Evolutionary conservation across 441 rosid species (phyloP).

Genomic region (Hypseocharis bilobata): DNA sequence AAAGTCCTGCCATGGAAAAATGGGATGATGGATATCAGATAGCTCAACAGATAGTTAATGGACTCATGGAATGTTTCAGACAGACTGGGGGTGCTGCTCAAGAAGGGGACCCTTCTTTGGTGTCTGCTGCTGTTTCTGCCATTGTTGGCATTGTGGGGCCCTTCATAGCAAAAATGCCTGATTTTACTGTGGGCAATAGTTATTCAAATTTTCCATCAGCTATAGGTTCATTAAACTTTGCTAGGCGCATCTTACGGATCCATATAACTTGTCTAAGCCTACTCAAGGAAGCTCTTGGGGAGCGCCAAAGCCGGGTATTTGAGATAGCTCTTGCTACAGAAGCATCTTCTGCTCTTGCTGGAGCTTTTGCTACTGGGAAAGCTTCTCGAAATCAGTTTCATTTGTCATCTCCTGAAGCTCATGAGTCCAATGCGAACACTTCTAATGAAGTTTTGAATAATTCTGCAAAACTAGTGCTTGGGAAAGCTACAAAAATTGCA

Average conservation of each 20-base stretch:
- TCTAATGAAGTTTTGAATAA: constrained; percentile 41
- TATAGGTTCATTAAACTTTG: constrained; percentile 40
- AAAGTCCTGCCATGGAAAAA: constrained; percentile 46
- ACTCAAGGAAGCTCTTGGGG: constrained; percentile 93
- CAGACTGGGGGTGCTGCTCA: constrained; percentile 98
- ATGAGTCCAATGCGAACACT: constrained; percentile 46
- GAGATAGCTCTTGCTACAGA: constrained; percentile 96
- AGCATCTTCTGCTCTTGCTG: constrained; percentile 70
- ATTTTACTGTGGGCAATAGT: constrained; percentile 44
- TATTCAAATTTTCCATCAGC: constrained; percentile 45
- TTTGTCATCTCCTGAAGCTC: constrained; percentile 60
- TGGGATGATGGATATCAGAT: constrained; percentile 65
- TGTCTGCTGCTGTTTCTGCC: constrained; percentile 87
- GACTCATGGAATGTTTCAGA: constrained; percentile 66
- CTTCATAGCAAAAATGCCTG: constrained; percentile 59
- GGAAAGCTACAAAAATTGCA: constrained; percentile 52
- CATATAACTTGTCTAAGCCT: constrained; percentile 74
- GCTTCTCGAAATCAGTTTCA: constrained; percentile 76
- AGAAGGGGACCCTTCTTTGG: constrained; percentile 94
- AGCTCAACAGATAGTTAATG: constrained; percentile 74
- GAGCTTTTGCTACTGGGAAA: constrained; percentile 61
- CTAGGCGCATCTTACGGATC: constrained; percentile 60
- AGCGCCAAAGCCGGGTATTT: constrained; percentile 87
- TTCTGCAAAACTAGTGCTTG: constrained; percentile 32
- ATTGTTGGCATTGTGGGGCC: constrained; percentile 63